These are phyloP conservation scores for Mycena maculata DNA, from an alignment of 768 basidiomycete species.

Conservation along the genomic window DNA sequence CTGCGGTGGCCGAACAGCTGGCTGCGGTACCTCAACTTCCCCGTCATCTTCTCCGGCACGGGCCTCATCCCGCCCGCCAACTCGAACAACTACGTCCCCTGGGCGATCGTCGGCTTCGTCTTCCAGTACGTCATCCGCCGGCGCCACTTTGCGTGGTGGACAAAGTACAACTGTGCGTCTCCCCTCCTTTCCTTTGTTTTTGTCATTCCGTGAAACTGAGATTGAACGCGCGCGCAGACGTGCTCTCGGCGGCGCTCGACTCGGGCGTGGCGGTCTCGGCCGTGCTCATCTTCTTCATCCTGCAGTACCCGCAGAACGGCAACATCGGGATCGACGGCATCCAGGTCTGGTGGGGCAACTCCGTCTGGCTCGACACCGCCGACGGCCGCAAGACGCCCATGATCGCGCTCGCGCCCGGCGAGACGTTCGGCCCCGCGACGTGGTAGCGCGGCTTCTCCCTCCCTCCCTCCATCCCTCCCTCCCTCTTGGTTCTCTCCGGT, in stretches of 20 bases:
- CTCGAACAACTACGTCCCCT: slow-evolving; percentile 64
- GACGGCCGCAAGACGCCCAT: slow-evolving; percentile 29
- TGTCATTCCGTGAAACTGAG: too few relatives aligned
- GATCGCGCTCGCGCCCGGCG: slow-evolving; percentile 14
- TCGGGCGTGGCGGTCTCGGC: slow-evolving; percentile 59
- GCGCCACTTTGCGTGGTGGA: slow-evolving; percentile 50
- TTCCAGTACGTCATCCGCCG: slow-evolving; percentile 51
- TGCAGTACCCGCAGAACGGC: slow-evolving; percentile 60
- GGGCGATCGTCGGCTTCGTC: slow-evolving; percentile 58
- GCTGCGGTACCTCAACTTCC: slow-evolving; percentile 72
- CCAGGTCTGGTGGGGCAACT: slow-evolving; percentile 66
- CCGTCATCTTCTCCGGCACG: slow-evolving; percentile 70
- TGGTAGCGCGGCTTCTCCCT: too few relatives aligned
- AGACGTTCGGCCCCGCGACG: slow-evolving; percentile 22
- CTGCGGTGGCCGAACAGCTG: slow-evolving; percentile 72
- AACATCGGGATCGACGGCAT: slow-evolving; percentile 54
- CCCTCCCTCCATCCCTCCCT: too few relatives aligned
- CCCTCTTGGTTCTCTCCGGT: too few relatives aligned
- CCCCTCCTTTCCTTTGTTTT: neutral
- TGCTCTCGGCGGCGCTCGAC: slow-evolving; percentile 52
- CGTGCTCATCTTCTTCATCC: slow-evolving; percentile 61
- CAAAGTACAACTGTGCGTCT: slow-evolving; percentile 46
- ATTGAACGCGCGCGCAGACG: slow-evolving; percentile 1
- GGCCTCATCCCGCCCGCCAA: slow-evolving; percentile 73
- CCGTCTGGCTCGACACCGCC: slow-evolving; percentile 42